Evolutionary conservation across 805 yeast genomes (phyloP).

Genomic region (Spathaspora sp.): DNA sequence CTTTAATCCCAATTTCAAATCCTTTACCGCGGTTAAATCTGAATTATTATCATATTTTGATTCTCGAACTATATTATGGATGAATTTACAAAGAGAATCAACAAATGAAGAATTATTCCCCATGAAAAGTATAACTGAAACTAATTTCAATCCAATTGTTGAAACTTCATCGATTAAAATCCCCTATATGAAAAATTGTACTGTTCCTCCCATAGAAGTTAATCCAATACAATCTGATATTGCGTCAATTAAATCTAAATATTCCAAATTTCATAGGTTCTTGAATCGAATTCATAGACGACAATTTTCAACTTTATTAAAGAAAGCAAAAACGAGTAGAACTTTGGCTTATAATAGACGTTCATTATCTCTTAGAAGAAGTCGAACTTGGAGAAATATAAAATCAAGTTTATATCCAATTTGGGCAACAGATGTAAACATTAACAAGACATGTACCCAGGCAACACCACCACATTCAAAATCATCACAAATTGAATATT

Average conservation of each 20-base stretch:
- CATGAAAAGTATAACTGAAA: background rate
- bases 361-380: background rate
- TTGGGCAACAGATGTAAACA: background rate
- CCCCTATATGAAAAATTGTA: background rate
- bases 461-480: background rate
- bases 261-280: slow-evolving; percentile 10
- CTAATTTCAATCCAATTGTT: background rate
- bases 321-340: background rate
- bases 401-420: background rate
- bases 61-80: background rate
- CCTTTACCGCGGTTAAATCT: background rate
- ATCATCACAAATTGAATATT: background rate
- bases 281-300: background rate
- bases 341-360: background rate
- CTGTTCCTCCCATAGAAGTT: background rate
- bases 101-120: background rate
- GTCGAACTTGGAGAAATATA: background rate
- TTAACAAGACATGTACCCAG: background rate
- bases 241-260: slow-evolving; percentile 4
- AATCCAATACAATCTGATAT: background rate
- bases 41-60: background rate
- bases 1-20: background rate
- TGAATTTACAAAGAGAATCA: background rate
- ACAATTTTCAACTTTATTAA: background rate
- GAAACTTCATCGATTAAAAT: background rate